phyloP scores from a whole-genome alignment of 257 asterid genomes.

The Knoxia roxburghii region DNA sequence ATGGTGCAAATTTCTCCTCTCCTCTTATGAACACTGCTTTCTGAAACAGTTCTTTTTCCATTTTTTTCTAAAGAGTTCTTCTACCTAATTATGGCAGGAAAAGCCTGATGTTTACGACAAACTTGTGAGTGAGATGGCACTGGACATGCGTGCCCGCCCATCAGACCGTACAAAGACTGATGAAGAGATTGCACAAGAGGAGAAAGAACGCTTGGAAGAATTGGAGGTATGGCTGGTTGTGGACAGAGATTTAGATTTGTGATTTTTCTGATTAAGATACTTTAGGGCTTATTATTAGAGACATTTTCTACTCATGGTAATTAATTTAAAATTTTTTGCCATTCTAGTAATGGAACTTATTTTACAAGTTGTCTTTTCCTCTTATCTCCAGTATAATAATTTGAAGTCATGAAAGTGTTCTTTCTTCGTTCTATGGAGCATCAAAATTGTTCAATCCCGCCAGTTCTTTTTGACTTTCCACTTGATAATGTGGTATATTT shows the following conservation, averaged over 20 bases:
- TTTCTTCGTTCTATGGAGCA: neutral
- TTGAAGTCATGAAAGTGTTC: neutral
- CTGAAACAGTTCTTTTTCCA: neutral
- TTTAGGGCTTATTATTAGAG: neutral
- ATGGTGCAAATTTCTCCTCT: neutral
- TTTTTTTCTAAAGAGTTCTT: neutral
- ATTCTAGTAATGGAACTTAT: neutral
- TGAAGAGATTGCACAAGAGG: constrained; percentile 94
- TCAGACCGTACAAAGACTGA: constrained; percentile 85
- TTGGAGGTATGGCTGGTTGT: constrained; percentile 58
- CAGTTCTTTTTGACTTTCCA: neutral
- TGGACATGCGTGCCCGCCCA: constrained; percentile 89
- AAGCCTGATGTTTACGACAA: constrained; percentile 71
- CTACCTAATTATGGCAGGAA: constrained; percentile 45
- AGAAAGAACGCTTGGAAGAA: constrained; percentile 80
- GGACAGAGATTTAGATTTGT: neutral
- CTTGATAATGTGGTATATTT: neutral
- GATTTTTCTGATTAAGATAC: neutral
- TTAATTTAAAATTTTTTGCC: neutral
- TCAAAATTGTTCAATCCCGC: neutral
- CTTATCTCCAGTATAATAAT: neutral
- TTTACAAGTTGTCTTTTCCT: neutral
- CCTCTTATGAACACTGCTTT: neutral
- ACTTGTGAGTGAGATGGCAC: constrained; percentile 66
- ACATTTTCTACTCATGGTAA: too few relatives aligned